Conservation (phyloP, 192 early-diverging fungal species). For the Gonapodya prolifera region DNA sequence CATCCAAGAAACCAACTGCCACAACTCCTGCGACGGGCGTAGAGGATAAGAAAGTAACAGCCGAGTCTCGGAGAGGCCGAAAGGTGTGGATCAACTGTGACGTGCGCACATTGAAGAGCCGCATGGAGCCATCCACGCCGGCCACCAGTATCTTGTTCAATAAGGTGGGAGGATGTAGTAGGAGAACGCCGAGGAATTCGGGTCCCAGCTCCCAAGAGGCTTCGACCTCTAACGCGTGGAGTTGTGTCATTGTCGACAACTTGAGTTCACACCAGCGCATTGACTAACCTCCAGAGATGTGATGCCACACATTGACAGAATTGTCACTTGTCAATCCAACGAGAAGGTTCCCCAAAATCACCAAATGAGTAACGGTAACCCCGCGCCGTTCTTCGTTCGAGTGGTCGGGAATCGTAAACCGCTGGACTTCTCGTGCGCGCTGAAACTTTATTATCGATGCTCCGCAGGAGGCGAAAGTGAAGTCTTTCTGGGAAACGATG, state of each 20-base stretch:
- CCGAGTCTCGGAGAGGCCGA: constrained; percentile 47
- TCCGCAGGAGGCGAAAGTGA: constrained; percentile 62
- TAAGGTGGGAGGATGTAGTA: constrained; percentile 94
- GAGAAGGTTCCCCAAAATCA: constrained; percentile 10
- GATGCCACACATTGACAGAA: constrained; percentile 37
- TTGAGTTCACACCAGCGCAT: not conserved
- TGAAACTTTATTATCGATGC: constrained; percentile 45
- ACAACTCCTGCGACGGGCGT: constrained; percentile 87
- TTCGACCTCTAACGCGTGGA: not conserved
- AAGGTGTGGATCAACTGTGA: constrained; percentile 68
- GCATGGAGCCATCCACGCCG: constrained; percentile 72
- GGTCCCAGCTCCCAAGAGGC: constrained; percentile 9
- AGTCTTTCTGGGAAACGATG: constrained; percentile 50
- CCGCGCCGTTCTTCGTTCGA: not conserved
- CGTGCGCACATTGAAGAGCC: constrained; percentile 87
- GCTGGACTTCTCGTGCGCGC: constrained; percentile 51
- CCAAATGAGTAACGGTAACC: not conserved
- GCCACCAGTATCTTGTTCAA: constrained; percentile 90
- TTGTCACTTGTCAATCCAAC: constrained; percentile 22
- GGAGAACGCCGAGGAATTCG: not conserved
- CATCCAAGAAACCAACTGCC: constrained; percentile 82
- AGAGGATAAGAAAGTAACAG: constrained; percentile 69
- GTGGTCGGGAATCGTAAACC: constrained; percentile 11
- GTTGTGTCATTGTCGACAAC: constrained; percentile 1
- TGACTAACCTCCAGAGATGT: constrained; percentile 2